Evolutionary conservation across 768 basidiomycete species (phyloP).

Genomic region (Pholiota microspora): DNA sequence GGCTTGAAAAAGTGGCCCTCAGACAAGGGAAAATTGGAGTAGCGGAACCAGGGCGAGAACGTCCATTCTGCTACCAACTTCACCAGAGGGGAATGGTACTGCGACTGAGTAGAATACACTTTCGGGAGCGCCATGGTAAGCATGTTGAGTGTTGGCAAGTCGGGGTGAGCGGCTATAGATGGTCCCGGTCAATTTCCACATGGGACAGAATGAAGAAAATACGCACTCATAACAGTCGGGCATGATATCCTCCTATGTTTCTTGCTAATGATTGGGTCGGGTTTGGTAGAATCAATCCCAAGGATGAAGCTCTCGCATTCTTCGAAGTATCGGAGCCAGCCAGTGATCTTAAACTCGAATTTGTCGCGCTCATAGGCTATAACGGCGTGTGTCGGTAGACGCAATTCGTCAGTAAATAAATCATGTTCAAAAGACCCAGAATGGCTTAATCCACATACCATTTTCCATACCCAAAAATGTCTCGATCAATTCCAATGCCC

Average conservation of each 20-base stretch:
- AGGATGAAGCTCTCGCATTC: conserved; percentile 12
- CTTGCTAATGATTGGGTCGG: conserved; percentile 8
- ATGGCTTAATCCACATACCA: conserved; percentile 7
- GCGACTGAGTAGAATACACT: background rate
- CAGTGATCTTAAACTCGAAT: conserved; percentile 20
- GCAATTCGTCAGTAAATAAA: background rate
- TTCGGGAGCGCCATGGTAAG: conserved; percentile 18
- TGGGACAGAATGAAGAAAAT: background rate
- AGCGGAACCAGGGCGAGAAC: conserved; percentile 10
- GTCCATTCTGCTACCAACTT: conserved; percentile 18
- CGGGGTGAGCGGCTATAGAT: conserved; percentile 10
- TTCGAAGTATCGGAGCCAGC: conserved; percentile 20
- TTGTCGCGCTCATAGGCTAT: conserved; percentile 15
- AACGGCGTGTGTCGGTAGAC: background rate
- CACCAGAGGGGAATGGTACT: conserved; percentile 14
- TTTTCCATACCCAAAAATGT: conserved; percentile 15
- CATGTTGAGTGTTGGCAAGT: conserved; percentile 13
- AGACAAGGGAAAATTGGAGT: background rate
- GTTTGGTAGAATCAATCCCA: conserved; percentile 8
- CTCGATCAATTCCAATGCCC: conserved; percentile 12
- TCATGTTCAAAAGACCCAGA: background rate
- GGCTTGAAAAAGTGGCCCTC: background rate
- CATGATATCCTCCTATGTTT: conserved; percentile 13
- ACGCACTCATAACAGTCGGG: conserved; percentile 16
- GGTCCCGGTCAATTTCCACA: background rate